Base-by-base conservation (phyloP, 306 rosid species). In the Cucurbita moschata region DNA sequence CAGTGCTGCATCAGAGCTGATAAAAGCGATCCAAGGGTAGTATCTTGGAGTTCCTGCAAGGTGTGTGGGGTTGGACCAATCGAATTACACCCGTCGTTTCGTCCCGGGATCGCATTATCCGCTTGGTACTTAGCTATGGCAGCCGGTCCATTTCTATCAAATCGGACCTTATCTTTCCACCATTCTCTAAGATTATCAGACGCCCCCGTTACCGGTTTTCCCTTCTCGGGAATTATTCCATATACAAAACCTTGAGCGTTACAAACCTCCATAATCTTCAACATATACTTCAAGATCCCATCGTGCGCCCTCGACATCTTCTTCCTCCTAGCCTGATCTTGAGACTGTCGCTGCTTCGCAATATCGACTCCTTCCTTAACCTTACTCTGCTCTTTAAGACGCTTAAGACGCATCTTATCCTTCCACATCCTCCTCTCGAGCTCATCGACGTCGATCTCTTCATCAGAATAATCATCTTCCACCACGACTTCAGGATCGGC, bases 1-100 rank as follows among this genome's bases (percentile, higher is more conserved):
- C 97, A 92, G 77, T 92, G 97, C 88, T 92, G 97, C 94, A 92
- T 88, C 26, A 92, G 82, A 13, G 97, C 93, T 1, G 97, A 92
- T 75, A 92, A 76, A 18, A 92, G 94, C 40, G 97, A 89, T 23
- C 97, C 96, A 16, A 92, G 79, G 19, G 97, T 92, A 39, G 96
- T 88, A 73, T 92, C 97, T 52, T 89, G 97, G 16, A 92, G 83
- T 78, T 89, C 96, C 54, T 92, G 97, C 80, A 92, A 80, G 77
- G 90, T 92, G 77, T 84, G 93, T 0, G 96, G 96, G 23, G 94
- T 87, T 3, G 97, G 86, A 54, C 87, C 92, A 2, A 83, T 79
- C 11, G 91, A 51, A 50, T 64, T 85, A 77, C 85, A 77, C 7
- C 88, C 96, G n/a, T 87, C 92, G 12, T 74, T 87, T 75, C 64